Conservation (phyloP, 805 yeast genomes). For the Wickerhamomyces subpelliculosus region DNA sequence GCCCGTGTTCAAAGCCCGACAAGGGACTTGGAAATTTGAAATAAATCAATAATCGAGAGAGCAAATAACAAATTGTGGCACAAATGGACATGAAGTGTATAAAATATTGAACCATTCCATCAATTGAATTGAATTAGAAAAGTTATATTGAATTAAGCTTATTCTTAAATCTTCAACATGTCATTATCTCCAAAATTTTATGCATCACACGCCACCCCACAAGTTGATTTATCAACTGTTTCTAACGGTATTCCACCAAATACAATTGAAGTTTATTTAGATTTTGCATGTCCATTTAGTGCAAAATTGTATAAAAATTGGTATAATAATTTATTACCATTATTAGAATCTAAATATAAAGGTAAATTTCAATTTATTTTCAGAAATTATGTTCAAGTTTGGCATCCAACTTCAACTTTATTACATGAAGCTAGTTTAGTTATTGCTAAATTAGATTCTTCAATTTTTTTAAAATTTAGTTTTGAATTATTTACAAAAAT, state of each 20-base stretch:
- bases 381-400: constrained; percentile 78
- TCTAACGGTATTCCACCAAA: constrained; percentile 14
- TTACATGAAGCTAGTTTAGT: constrained; percentile 69
- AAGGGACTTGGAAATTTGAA: no score
- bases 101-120: no score
- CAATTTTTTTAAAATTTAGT: constrained; percentile 50
- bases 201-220: constrained; percentile 17
- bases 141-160: no score
- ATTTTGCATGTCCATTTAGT: constrained; percentile 74
- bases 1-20: no score
- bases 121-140: not conserved
- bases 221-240: constrained; percentile 3
- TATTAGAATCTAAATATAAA: constrained; percentile 36
- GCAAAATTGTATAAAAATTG: constrained; percentile 57
- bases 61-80: no score
- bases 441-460: constrained; percentile 51
- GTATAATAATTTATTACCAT: constrained; percentile 45
- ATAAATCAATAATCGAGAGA: no score
- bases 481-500: constrained; percentile 49
- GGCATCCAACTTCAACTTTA: constrained; percentile 74
- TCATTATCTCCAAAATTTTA: constrained; percentile 22
- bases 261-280: constrained; percentile 59
- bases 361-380: constrained; percentile 53
- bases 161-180: no score
- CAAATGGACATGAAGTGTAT: no score